Evolutionary conservation across 2,329 filamentous ascomycete genomes (phyloP), one percentile per base, ranked within the genome.

Genomic region (Leptodontidium sp.): DNA sequence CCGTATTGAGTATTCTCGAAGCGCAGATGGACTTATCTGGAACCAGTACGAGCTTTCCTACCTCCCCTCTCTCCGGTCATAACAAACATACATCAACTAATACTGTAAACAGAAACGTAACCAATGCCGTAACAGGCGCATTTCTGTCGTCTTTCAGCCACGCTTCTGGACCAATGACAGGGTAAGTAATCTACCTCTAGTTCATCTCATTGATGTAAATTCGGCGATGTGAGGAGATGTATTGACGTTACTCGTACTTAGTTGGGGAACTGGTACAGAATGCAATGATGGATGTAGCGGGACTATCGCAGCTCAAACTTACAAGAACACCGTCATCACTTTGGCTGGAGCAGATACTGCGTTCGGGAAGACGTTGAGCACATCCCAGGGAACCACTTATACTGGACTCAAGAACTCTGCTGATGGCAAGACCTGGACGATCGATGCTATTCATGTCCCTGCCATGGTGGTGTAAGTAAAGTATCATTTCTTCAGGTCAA

Each of bases 251-350:
- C 29, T 32, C 7, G 7, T 47, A 2, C 14, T 4, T n/a, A 66
- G 64, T 11, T 79, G 76, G 61, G 78, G 80, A 52, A 82, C 80
- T 1, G 80, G 80, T n/a, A 83, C 80, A 1, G 80, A 82, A 70
- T 83, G 81, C 55, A 70, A 82, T 69, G 63, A 74, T 17, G 71
- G 68, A 52, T 83, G 81, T 74, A 78, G 75, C 0, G 79, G 78
- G n/a, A 82, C 81, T n/a, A 72, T 80, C 35, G 76, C 77, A 6
- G 71, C 76, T 5, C 81, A 32, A 6, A 74, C 76, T 17, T 82
- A 83, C 70, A 64, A 78, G 50, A 79, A 81, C 67, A 82, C 80
- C 0, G 73, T 73, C n/a, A 80, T 82, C 66, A 82, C 79, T 17
- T 76, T 82, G 29, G 29, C 29, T 32, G 5, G 77, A 5, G 76